Evolutionary conservation across 352 stramenopile genomes (phyloP).

Genomic region (Phytophthora litchii): DNA sequence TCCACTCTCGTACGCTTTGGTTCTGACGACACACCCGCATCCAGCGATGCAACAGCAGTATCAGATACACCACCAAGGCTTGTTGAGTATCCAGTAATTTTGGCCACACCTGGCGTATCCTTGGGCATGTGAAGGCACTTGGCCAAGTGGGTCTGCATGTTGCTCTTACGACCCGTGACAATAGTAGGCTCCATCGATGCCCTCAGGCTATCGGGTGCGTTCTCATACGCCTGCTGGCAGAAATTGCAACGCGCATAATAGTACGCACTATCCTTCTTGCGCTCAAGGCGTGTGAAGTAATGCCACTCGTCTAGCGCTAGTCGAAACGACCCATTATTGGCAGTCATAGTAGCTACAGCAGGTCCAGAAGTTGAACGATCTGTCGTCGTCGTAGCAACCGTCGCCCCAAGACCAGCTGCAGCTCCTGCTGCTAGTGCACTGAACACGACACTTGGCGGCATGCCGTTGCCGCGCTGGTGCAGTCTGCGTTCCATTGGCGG

Average conservation of each 20-base stretch:
- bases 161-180: slow-evolving; percentile 78
- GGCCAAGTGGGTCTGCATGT: slow-evolving; percentile 86
- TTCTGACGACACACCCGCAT: slow-evolving; percentile 16
- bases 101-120: slow-evolving; percentile 38
- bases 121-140: slow-evolving; percentile 78
- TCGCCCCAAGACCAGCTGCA: neutral
- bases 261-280: slow-evolving; percentile 75
- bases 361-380: slow-evolving; percentile 6
- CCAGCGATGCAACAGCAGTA: neutral
- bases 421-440: slow-evolving; percentile 14
- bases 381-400: neutral
- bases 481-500: slow-evolving; percentile 52
- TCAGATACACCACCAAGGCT: slow-evolving; percentile 1
- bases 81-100: slow-evolving; percentile 17
- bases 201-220: slow-evolving; percentile 52
- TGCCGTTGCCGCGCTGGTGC: slow-evolving; percentile 21
- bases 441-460: slow-evolving; percentile 28
- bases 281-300: slow-evolving; percentile 78
- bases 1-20: slow-evolving; percentile 30
- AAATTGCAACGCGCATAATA: slow-evolving; percentile 85
- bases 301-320: slow-evolving; percentile 78
- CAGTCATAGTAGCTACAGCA: slow-evolving; percentile 2
- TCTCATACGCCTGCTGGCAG: slow-evolving; percentile 70
- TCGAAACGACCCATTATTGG: slow-evolving; percentile 34
- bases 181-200: slow-evolving; percentile 55